These are phyloP conservation scores for Podospora appendiculata DNA, from an alignment of 495 filamentous ascomycete species.

Conservation along the genomic window DNA sequence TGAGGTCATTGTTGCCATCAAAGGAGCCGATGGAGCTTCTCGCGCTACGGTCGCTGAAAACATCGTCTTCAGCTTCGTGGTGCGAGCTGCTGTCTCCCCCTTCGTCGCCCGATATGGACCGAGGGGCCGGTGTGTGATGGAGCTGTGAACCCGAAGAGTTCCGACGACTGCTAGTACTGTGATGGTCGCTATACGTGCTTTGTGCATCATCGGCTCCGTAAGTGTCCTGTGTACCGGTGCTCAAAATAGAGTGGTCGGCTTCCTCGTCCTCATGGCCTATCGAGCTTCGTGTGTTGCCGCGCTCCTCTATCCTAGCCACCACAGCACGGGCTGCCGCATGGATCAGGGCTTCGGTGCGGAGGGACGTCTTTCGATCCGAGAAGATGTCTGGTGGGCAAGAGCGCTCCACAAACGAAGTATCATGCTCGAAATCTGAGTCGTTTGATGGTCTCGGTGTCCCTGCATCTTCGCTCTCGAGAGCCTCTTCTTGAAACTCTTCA, in stretches of 20 bases:
- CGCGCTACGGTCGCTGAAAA: constrained; percentile 45
- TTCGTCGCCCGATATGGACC: constrained; percentile 18
- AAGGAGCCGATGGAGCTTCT: constrained; percentile 39
- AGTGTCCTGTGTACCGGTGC: constrained; percentile 23
- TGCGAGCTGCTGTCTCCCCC: constrained; percentile 36
- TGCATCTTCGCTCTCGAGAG: not conserved
- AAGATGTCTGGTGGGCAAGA: not conserved
- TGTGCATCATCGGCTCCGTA: constrained; percentile 15
- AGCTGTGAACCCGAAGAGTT: constrained; percentile 7
- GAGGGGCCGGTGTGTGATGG: constrained; percentile 12
- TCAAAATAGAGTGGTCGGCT: constrained; percentile 27
- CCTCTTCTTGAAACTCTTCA: not conserved
- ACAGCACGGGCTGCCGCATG: constrained; percentile 36
- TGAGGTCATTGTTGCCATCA: constrained; percentile 15
- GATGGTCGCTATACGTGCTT: not conserved
- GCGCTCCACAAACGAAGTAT: not conserved
- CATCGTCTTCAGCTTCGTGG: constrained; percentile 45
- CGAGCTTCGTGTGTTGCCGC: constrained; percentile 6
- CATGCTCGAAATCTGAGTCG: not conserved
- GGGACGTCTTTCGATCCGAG: constrained; percentile 16
- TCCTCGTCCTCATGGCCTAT: constrained; percentile 5
- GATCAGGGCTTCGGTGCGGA: constrained; percentile 32
- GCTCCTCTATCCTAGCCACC: constrained; percentile 27
- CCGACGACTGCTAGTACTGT: constrained; percentile 6
- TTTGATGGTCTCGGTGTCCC: not conserved